Base-by-base conservation (phyloP, 1,284 basidiomycete genomes). In the Exobasidium cylindrosporum region DNA sequence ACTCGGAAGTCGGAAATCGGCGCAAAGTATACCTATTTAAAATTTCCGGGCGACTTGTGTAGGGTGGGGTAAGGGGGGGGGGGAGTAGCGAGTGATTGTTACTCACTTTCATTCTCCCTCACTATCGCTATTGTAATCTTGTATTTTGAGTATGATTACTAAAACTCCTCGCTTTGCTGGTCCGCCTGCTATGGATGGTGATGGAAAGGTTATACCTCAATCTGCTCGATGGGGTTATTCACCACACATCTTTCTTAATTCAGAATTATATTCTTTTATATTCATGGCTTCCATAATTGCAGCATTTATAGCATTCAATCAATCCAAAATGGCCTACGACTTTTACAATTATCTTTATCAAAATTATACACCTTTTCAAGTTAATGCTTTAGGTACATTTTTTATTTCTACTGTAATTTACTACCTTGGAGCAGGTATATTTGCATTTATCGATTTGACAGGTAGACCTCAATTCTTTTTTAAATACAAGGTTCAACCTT, bases 401-500 rank as follows among this genome's bases (percentile, higher is more conserved):
- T 21, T 24, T 30, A 60, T 57, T 13, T 32, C 58, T 4, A 58
- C 54, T 4, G 17, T 32, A 2, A 13, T 60, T 31, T 60, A 60
- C 40, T 60, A 54, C 54, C 29, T 46, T 13, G 17, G 57, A 2
- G 58, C 54, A 3, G 54, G 30, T 5, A 24, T 57, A 5, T 60
- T 45, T 32, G 58, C 58, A 3, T 28, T 60, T 32, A 54, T 60
- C 26, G 59, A 61, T 47, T 43, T 61, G 29, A 61, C 54, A 23
- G 26, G 29, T 5, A 29, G 30, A 47, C 59, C 59, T n/a, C 26
- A 24, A 32, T 30, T 24, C 14, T n/a, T 61, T 5, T 61, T 61
- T 30, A 59, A 47, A 30, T 61, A 61, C 54, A 61, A 61, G 24
- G 59, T 61, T 17, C 59, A 61, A 47, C 59, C 59, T 17, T 60